These are phyloP conservation scores for Nepenthes mirabilis DNA, from an alignment of 148 eudicot genomes.

Conservation along the genomic window DNA sequence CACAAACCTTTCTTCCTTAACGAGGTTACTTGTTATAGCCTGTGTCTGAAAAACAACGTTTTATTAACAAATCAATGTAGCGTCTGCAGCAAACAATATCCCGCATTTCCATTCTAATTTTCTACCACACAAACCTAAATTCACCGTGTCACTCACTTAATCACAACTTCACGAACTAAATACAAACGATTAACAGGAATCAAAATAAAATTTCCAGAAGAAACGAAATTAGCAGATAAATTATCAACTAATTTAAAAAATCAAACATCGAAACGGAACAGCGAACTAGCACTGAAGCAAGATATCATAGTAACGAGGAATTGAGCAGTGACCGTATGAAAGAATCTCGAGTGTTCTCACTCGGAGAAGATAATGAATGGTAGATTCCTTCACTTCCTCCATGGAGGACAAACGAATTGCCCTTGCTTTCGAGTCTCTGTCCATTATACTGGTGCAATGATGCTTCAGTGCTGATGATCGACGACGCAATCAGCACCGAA, in stretches of 20 bases:
- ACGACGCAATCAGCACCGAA: conserved; percentile 1
- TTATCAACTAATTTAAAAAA: background rate
- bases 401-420: conserved; percentile 79
- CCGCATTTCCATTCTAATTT: too few relatives aligned
- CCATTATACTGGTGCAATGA: conserved; percentile 68
- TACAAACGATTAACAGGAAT: too few relatives aligned
- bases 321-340: conserved; percentile 46
- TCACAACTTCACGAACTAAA: too few relatives aligned
- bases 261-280: background rate
- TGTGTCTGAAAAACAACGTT: too few relatives aligned
- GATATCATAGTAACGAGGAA: background rate
- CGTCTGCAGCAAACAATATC: too few relatives aligned
- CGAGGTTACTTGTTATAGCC: too few relatives aligned
- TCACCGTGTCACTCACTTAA: too few relatives aligned
- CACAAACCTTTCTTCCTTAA: too few relatives aligned
- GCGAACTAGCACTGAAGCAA: background rate
- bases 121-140: too few relatives aligned
- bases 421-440: conserved; percentile 49
- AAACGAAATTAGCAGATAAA: background rate
- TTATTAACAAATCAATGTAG: too few relatives aligned
- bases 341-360: conserved; percentile 35
- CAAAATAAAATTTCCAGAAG: background rate
- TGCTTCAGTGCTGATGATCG: conserved; percentile 25
- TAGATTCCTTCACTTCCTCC: conserved; percentile 93
- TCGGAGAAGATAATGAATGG: conserved; percentile 25